Evolutionary conservation across 2,329 filamentous ascomycete genomes (phyloP).

Genomic region (Fusarium odoratissimum): DNA sequence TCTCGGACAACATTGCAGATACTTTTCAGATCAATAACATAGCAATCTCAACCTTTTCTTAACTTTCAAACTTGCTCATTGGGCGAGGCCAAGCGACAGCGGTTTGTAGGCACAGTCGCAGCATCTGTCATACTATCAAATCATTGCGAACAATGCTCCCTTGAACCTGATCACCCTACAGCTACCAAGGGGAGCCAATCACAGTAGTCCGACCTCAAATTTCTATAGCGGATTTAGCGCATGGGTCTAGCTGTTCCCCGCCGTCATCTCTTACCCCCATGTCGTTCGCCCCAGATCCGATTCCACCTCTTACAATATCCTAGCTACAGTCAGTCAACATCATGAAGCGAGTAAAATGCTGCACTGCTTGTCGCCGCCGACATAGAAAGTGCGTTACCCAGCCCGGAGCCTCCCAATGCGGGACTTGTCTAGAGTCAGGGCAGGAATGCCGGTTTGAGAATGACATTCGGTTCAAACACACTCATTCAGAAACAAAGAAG

Average conservation of each 20-base stretch:
- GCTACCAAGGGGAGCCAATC: accelerated
- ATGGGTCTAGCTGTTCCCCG: background rate
- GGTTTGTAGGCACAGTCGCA: too few species aligned
- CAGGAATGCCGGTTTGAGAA: background rate
- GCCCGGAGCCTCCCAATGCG: background rate
- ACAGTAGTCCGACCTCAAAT: accelerated
- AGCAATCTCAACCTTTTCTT: too few species aligned
- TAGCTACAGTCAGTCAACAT: accelerated
- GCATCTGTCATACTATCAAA: too few species aligned
- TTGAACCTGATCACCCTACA: background rate
- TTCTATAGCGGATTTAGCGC: background rate
- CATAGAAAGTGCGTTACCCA: constrained; percentile 7
- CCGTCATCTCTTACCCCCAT: background rate
- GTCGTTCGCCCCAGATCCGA: background rate
- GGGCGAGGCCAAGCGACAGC: too few species aligned
- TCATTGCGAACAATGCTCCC: accelerated
- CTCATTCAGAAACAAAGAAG: accelerated
- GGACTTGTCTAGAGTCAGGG: background rate
- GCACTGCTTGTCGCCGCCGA: background rate
- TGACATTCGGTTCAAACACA: constrained; percentile 14
- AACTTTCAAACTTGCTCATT: too few species aligned
- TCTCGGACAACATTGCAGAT: too few species aligned
- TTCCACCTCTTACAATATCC: background rate
- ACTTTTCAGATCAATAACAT: too few species aligned
- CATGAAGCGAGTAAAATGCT: constrained; percentile 7